These are phyloP conservation scores for Vitis riparia DNA, from an alignment of 164 flowering plant genomes.

Conservation along the genomic window DNA sequence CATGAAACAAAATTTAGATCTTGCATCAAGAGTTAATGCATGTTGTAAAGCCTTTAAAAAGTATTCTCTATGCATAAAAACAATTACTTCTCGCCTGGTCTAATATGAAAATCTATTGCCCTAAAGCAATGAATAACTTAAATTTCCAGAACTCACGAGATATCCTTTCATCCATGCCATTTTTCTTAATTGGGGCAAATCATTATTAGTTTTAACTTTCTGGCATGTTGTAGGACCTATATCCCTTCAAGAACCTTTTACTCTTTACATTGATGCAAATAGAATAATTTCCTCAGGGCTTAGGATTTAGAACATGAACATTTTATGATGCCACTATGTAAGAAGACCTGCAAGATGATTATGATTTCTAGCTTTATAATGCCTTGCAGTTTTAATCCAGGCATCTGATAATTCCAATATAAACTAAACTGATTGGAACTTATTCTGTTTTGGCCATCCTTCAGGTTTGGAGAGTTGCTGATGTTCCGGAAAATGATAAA, in stretches of 20 bases:
- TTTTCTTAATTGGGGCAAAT: too few relatives aligned
- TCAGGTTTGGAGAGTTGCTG: constrained; percentile 81
- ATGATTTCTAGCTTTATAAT: background rate
- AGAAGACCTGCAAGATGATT: background rate
- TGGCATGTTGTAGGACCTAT: too few relatives aligned
- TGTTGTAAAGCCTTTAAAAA: background rate
- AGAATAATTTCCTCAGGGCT: too few relatives aligned
- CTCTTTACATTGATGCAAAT: too few relatives aligned
- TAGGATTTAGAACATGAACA: too few relatives aligned
- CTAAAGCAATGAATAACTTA: too few relatives aligned
- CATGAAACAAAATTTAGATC: background rate
- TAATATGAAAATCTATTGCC: background rate
- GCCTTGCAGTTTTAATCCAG: background rate
- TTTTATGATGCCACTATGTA: background rate
- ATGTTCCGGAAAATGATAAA: constrained; percentile 65
- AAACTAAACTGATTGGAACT: background rate
- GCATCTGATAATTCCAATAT: background rate
- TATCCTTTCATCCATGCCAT: too few relatives aligned
- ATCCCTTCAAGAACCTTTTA: too few relatives aligned
- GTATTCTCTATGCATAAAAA: background rate
- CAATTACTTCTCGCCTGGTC: background rate
- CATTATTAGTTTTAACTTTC: too few relatives aligned
- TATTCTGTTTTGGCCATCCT: constrained; percentile 6
- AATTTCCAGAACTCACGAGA: too few relatives aligned
- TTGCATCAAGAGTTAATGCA: background rate